Base-by-base conservation (phyloP, 805 yeast genomes). In the Maudiozyma saulgeensis region DNA sequence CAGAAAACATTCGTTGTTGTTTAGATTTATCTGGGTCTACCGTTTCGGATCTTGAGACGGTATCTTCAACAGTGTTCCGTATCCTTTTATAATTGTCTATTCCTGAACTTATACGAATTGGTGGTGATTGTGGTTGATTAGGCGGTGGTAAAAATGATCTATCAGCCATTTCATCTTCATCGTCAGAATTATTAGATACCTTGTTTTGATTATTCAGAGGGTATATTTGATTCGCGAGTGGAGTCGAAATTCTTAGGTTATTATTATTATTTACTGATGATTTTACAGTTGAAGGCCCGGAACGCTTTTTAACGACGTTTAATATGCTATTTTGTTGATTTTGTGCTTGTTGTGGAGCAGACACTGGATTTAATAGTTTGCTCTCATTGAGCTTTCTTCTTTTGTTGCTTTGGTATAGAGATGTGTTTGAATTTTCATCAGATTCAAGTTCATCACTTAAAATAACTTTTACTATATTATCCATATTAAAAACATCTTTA, bases 401-500 rank as follows among this genome's bases (percentile, higher is more conserved):
- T 21, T 53, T 49, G 5, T 58, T 56, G 19, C 51, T 44, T 35
- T 49, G 51, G 45, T 63, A 63, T n/a, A 60, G 23, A 6, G 68
- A 57, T 8, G 52, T 57, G n/a, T 58, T 55, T 13, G 52, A 48
- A 11, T 53, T 45, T 2, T 53, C 60, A 15, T 61, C 58, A 0
- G 69, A 48, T 41, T 61, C 64, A 37, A 75, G 50, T 31, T 76
- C 79, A 42, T 67, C 61, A 28, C 64, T 64, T 26, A 78, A 55
- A 2, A 77, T 54, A 2, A 77, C 81, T 40, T 75, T 65, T 8
- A 79, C 74, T 4, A 73, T 64, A 50, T 72, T 75, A 50, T 69
- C 73, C 13, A 67, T 64, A 47, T 73, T 78, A 57, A 87, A 84
- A 6, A 85, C 81, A 56, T 84, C 87, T 9, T 74, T 75, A 0